These are phyloP conservation scores for Populus hybrid DNA, from an alignment of 441 rosid species.

Conservation along the genomic window DNA sequence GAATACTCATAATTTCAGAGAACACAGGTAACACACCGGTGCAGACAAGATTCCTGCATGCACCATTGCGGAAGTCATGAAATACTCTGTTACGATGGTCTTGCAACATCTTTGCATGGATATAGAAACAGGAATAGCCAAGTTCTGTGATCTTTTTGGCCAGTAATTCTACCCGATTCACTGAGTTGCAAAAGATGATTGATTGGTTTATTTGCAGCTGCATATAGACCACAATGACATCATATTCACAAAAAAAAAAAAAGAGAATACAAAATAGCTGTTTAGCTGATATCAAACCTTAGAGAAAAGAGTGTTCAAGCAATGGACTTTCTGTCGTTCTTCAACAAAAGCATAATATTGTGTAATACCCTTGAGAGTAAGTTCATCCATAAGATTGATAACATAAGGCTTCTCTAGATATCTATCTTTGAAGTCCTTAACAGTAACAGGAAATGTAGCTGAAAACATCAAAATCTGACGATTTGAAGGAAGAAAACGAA, in stretches of 20 bases:
- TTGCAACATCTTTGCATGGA: slow-evolving; percentile 98
- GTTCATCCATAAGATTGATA: slow-evolving; percentile 98
- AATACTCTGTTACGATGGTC: slow-evolving; percentile 98
- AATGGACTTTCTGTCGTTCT: slow-evolving; percentile 98
- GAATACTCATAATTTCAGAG: background rate
- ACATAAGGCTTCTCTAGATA: slow-evolving; percentile 76
- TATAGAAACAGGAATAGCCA: slow-evolving; percentile 97
- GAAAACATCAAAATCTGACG: slow-evolving; percentile 97
- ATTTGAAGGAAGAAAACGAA: slow-evolving; percentile 68
- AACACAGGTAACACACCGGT: slow-evolving; percentile 50
- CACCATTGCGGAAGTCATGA: slow-evolving; percentile 99
- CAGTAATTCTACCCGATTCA: slow-evolving; percentile 92
- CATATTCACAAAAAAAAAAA: slow-evolving; percentile 6
- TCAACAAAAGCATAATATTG: slow-evolving; percentile 98
- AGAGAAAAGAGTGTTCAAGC: slow-evolving; percentile 92
- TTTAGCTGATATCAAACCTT: slow-evolving; percentile 55
- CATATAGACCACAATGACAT: slow-evolving; percentile 22
- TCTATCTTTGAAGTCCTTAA: slow-evolving; percentile 93
- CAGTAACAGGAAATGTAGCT: slow-evolving; percentile 96
- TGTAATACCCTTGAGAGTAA: slow-evolving; percentile 94
- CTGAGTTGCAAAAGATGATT: slow-evolving; percentile 97
- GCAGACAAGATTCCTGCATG: slow-evolving; percentile 99
- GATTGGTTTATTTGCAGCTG: slow-evolving; percentile 99
- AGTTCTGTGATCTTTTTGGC: slow-evolving; percentile 99
- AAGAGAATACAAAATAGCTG: slow-evolving; percentile 3